phyloP scores from a whole-genome alignment of 2,329 filamentous ascomycete genomes.

The Colletotrichum tropicicola region DNA sequence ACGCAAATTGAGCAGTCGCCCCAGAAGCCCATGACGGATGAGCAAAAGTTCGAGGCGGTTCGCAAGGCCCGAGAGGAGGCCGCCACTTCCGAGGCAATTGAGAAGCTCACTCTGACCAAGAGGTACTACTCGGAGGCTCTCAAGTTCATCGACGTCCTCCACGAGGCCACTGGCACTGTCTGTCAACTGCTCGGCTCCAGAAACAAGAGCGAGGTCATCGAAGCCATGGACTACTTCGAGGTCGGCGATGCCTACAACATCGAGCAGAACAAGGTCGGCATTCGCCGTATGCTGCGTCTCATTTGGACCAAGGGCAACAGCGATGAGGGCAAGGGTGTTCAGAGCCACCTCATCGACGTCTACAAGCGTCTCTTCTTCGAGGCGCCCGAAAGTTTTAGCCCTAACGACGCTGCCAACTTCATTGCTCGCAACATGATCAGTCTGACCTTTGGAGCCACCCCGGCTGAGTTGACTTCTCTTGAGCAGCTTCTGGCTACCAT shows the following conservation, averaged over 20 bases:
- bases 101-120: conserved; percentile 85
- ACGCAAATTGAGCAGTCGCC: conserved; percentile 78
- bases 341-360: conserved; percentile 95
- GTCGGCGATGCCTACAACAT: conserved; percentile 96
- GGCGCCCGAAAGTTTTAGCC: conserved; percentile 85
- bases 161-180: conserved; percentile 81
- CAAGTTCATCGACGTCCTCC: conserved; percentile 91
- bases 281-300: conserved; percentile 92
- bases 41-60: conserved; percentile 77
- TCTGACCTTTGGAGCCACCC: conserved; percentile 93
- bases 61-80: conserved; percentile 87
- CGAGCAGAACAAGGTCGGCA: conserved; percentile 90
- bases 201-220: conserved; percentile 98
- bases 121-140: conserved; percentile 95
- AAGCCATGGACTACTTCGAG: conserved; percentile 98
- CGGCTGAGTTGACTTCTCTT: conserved; percentile 92
- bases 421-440: conserved; percentile 99
- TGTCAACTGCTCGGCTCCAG: conserved; percentile 90
- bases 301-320: conserved; percentile 99
- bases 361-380: conserved; percentile 97
- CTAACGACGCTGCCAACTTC: conserved; percentile 93
- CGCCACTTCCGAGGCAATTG: conserved; percentile 87
- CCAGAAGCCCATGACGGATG: conserved; percentile 75
- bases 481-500: conserved; percentile 96
- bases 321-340: conserved; percentile 97